phyloP scores from a whole-genome alignment of 2,329 filamentous ascomycete species.

The Penicillium decumbens region DNA sequence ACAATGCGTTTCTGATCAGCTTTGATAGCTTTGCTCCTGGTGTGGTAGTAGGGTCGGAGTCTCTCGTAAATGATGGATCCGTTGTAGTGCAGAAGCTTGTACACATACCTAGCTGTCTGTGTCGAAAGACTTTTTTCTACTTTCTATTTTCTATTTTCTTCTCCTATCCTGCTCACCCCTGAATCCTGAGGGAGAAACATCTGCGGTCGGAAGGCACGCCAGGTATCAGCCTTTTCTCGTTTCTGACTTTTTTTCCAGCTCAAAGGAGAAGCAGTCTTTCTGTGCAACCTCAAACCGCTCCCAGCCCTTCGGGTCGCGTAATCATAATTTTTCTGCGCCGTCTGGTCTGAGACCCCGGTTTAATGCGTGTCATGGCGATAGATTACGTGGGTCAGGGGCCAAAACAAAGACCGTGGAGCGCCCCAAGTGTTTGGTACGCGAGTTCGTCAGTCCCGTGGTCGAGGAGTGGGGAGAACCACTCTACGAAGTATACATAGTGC shows the following conservation, averaged over 20 bases:
- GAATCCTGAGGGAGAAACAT: conserved; percentile 13
- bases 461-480: not conserved
- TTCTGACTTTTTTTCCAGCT: not conserved
- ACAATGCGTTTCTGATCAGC: not conserved
- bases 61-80: not conserved
- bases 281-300: conserved; percentile 17
- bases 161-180: too few species aligned
- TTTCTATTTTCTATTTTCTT: not conserved
- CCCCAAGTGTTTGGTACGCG: conserved; percentile 18
- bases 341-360: conserved; percentile 3
- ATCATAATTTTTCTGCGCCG: not conserved
- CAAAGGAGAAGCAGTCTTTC: not conserved
- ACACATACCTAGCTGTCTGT: too few species aligned
- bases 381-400: conserved; percentile 8
- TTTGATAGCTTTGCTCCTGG: not conserved
- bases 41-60: not conserved
- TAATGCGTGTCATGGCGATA: conserved; percentile 18
- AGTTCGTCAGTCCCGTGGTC: conserved; percentile 7
- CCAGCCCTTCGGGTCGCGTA: conserved; percentile 8
- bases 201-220: conserved; percentile 22
- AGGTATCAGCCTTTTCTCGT: not conserved
- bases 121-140: not conserved
- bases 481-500: not conserved
- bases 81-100: not conserved
- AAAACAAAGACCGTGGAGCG: not conserved